Conservation (phyloP, 805 yeast genomes). For the Saccharomycopsis javanensis region DNA sequence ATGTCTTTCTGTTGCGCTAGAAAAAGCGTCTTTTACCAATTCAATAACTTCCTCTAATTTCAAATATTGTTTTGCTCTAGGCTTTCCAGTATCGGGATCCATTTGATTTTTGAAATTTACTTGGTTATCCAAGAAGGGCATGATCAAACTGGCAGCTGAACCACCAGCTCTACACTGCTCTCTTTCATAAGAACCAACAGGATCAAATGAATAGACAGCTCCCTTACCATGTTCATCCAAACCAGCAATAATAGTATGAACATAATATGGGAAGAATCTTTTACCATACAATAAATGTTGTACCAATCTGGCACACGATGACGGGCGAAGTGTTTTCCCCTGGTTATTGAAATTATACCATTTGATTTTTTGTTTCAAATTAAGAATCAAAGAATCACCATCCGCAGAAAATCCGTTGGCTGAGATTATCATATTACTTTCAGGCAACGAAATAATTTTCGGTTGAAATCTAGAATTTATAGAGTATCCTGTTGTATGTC, state of each 20-base stretch:
- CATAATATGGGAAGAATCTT: slow-evolving; percentile 94
- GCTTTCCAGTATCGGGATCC: slow-evolving; percentile 68
- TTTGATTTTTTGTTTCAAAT: slow-evolving; percentile 53
- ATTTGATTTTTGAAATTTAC: slow-evolving; percentile 91
- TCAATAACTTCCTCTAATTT: slow-evolving; percentile 75
- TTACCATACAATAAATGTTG: slow-evolving; percentile 88
- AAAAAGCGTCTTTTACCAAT: slow-evolving; percentile 86
- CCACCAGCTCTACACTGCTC: slow-evolving; percentile 98
- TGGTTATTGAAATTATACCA: slow-evolving; percentile 93
- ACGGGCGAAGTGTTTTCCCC: slow-evolving; percentile 50
- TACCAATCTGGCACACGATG: slow-evolving; percentile 79
- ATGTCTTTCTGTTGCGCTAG: slow-evolving; percentile 96
- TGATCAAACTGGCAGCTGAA: slow-evolving; percentile 88
- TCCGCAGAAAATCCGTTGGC: slow-evolving; percentile 98
- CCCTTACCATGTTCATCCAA: slow-evolving; percentile 82
- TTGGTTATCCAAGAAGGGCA: slow-evolving; percentile 97
- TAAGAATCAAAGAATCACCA: slow-evolving; percentile 72
- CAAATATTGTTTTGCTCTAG: slow-evolving; percentile 53
- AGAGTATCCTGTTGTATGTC: slow-evolving; percentile 88
- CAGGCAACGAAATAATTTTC: slow-evolving; percentile 82
- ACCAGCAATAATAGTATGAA: slow-evolving; percentile 90
- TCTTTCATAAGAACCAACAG: slow-evolving; percentile 95
- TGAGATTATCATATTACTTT: slow-evolving; percentile 64
- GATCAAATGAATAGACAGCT: slow-evolving; percentile 92
- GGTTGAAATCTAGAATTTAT: slow-evolving; percentile 91